Evolutionary conservation across 2,329 filamentous ascomycete genomes (phyloP).

Genomic region (Macrophomina tecta): DNA sequence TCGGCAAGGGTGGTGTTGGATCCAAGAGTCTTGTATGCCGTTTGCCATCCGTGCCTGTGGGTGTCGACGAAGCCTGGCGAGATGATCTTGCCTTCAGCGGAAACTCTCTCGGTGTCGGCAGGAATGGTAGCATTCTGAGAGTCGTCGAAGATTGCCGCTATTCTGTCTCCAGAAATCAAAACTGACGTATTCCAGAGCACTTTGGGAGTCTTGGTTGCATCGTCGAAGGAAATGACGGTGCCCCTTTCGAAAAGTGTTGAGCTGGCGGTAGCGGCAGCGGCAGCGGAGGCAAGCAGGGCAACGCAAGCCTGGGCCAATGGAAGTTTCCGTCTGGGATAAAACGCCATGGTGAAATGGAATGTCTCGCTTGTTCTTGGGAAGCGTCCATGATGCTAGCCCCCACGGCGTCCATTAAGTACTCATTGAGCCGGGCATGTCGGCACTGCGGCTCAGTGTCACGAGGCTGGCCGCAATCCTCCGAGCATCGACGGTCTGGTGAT

Average conservation of each 20-base stretch:
- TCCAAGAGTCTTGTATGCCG: constrained; percentile 59
- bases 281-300: not conserved
- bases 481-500: not conserved
- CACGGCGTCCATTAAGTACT: not conserved
- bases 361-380: not conserved
- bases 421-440: not conserved
- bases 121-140: constrained; percentile 36
- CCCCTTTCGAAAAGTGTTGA: constrained; percentile 43
- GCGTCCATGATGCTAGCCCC: not conserved
- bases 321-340: not conserved
- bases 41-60: constrained; percentile 59
- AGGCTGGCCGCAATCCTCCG: not conserved
- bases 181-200: constrained; percentile 51
- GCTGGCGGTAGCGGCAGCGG: not conserved
- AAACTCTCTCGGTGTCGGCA: constrained; percentile 48
- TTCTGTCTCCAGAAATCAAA: constrained; percentile 48
- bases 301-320: not conserved
- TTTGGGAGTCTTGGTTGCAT: constrained; percentile 40
- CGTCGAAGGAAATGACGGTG: constrained; percentile 53
- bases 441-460: not conserved
- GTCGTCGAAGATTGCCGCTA: constrained; percentile 41
- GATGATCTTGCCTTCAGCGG: constrained; percentile 58
- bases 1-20: constrained; percentile 53
- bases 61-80: constrained; percentile 64
- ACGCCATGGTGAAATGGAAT: not conserved